Evolutionary conservation across 2,329 filamentous ascomycete species (phyloP).

Genomic region (Colletotrichum magnum): DNA sequence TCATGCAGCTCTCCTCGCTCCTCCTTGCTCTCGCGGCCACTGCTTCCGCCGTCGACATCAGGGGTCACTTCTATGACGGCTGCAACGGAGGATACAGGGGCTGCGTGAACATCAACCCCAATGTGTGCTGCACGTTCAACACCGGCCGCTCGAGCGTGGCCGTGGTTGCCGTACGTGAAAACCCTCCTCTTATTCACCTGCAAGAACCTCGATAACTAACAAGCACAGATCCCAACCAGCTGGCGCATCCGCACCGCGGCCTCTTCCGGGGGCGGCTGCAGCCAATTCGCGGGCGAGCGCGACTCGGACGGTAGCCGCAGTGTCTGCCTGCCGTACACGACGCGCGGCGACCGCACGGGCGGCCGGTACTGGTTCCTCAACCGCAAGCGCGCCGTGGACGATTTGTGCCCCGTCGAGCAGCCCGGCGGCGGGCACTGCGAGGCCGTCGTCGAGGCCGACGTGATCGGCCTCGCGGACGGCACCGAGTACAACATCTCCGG

Average conservation of each 20-base stretch:
- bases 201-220: not conserved
- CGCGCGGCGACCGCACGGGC: conserved; percentile 29
- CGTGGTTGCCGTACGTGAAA: conserved; percentile 26
- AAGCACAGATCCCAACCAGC: conserved; percentile 25
- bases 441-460: conserved; percentile 18
- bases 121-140: conserved; percentile 30
- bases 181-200: not conserved
- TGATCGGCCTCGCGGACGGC: conserved; percentile 29
- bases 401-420: conserved; percentile 30
- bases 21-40: conserved; percentile 20
- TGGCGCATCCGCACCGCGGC: conserved; percentile 27
- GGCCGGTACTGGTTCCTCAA: conserved; percentile 26
- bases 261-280: conserved; percentile 21
- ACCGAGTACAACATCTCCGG: conserved; percentile 26
- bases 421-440: conserved; percentile 26
- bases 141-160: conserved; percentile 19
- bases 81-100: not conserved
- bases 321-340: conserved; percentile 23
- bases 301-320: conserved; percentile 4
- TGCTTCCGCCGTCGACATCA: conserved; percentile 27
- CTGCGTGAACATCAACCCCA: conserved; percentile 29
- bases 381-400: conserved; percentile 27
- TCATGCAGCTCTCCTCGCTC: conserved; percentile 23
- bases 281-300: not conserved
- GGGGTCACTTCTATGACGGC: not conserved